Evolutionary conservation across 108 stramenopile genomes (phyloP).

Genomic region (Nannochloropsis gaditana): DNA sequence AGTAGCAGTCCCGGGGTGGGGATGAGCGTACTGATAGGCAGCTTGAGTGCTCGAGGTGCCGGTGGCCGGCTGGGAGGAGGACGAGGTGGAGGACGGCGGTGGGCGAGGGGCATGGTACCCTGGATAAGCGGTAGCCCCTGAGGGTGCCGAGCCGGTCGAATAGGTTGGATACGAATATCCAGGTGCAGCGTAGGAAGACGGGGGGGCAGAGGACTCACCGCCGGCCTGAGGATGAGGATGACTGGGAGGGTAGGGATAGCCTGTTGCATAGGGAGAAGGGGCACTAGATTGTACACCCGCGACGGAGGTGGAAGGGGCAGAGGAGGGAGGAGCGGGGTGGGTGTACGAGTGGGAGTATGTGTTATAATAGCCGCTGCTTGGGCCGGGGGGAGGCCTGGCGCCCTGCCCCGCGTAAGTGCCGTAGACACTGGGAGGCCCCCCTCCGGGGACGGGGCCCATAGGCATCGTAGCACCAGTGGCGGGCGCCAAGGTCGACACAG

Average conservation of each 20-base stretch:
- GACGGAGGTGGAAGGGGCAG: background rate
- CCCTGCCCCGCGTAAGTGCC: background rate
- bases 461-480: background rate
- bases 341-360: background rate
- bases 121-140: background rate
- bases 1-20: background rate
- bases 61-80: background rate
- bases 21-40: background rate
- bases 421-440: background rate
- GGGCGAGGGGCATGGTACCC: background rate
- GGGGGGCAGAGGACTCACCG: too few species aligned
- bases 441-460: background rate
- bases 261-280: background rate
- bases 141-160: too few species aligned
- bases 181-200: too few species aligned
- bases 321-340: background rate
- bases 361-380: constrained; percentile 16
- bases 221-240: background rate
- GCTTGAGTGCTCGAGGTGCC: background rate
- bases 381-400: background rate
- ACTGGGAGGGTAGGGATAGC: background rate
- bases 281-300: background rate
- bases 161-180: too few species aligned
- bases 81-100: background rate
- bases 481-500: background rate